Evolutionary conservation across 306 rosid genomes (phyloP).

Genomic region (Cyamopsis tetragonoloba): DNA sequence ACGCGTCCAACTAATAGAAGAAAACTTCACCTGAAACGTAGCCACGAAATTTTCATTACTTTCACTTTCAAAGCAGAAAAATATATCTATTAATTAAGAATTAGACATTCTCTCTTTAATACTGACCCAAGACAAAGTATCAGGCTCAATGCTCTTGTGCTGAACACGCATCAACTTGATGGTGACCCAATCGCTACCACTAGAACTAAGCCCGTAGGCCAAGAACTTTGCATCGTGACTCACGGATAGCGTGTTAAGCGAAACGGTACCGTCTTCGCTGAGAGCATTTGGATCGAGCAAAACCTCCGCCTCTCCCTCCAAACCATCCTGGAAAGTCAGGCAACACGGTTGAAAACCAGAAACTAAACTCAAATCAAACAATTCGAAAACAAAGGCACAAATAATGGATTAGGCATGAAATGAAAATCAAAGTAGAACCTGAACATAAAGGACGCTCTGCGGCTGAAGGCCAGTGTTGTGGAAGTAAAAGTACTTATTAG

Average conservation of each 20-base stretch:
- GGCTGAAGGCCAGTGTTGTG: constrained; percentile 93
- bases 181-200: constrained; percentile 94
- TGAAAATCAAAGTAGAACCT: constrained; percentile 40
- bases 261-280: constrained; percentile 74
- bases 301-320: constrained; percentile 60
- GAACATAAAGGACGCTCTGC: constrained; percentile 67
- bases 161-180: constrained; percentile 61
- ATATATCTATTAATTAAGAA: too few species aligned
- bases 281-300: constrained; percentile 85
- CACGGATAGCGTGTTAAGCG: constrained; percentile 44
- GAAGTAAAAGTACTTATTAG: constrained; percentile 60
- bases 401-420: background rate
- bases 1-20: constrained; percentile 75
- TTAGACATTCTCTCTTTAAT: background rate
- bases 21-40: constrained; percentile 75
- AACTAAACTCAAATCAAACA: too few species aligned
- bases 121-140: constrained; percentile 73
- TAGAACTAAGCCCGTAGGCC: constrained; percentile 81
- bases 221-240: constrained; percentile 72
- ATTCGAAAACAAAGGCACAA: background rate
- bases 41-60: background rate
- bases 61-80: background rate
- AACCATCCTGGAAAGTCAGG: constrained; percentile 58
- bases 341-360: too few species aligned
- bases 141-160: constrained; percentile 46